Conservation (phyloP, 305 asterid species). For the Fraxinus dipetala region DNA sequence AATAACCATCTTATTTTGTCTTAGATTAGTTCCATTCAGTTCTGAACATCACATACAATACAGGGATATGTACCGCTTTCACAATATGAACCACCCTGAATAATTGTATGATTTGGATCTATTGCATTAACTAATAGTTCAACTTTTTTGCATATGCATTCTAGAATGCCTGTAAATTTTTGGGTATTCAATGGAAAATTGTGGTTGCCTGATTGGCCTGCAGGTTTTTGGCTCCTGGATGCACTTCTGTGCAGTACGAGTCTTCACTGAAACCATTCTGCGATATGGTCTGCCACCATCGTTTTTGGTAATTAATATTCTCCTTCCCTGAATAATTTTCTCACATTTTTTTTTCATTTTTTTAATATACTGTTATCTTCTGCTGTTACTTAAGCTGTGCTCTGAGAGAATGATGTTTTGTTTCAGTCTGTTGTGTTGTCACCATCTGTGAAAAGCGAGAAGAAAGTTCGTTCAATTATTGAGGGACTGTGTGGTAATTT, state of each 20-base stretch:
- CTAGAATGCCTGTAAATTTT: neutral
- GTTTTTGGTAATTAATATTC: conserved; percentile 57
- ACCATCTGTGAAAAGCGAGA: conserved; percentile 75
- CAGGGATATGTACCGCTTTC: neutral
- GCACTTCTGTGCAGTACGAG: conserved; percentile 97
- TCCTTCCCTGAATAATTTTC: neutral
- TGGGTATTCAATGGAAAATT: conserved; percentile 13
- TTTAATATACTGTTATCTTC: neutral
- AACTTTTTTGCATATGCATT: neutral
- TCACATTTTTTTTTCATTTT: neutral
- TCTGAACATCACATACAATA: neutral
- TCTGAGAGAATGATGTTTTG: conserved; percentile 21
- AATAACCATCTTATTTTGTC: neutral
- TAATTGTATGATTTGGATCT: neutral
- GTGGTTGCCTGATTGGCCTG: conserved; percentile 16
- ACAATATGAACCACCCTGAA: neutral
- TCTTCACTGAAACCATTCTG: conserved; percentile 89
- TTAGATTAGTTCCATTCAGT: neutral
- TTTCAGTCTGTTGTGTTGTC: conserved; percentile 82
- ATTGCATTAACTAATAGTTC: neutral
- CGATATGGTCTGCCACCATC: conserved; percentile 95
- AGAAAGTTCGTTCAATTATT: conserved; percentile 75
- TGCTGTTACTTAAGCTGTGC: conserved; percentile 10
- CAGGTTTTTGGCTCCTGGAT: conserved; percentile 99
- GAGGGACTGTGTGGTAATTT: conserved; percentile 67